A percentile compares a stretch with the other conserved stretches of the same genome.
Conservation (phyloP, 2,329 filamentous ascomycete genomes). For the Cytospora piceae region DNA sequence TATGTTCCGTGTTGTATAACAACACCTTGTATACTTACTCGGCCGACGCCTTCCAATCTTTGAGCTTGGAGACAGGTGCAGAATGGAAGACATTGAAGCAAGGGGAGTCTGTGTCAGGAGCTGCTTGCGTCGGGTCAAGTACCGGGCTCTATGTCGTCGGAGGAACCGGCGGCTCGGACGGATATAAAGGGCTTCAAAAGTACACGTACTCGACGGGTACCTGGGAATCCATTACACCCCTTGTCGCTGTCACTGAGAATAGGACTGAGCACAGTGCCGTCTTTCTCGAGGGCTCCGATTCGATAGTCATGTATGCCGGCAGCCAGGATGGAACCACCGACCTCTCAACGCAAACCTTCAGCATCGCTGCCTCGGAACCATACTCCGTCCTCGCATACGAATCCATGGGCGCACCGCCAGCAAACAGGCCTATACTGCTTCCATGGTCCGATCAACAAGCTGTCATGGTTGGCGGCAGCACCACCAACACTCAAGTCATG, state of each 20-base stretch:
- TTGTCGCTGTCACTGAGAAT: conserved; percentile 62
- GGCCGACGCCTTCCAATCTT: conserved; percentile 71
- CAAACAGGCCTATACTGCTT: conserved; percentile 71
- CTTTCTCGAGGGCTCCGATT: conserved; percentile 71
- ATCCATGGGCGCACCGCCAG: conserved; percentile 60
- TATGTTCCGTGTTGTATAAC: conserved; percentile 81
- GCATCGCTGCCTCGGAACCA: conserved; percentile 68
- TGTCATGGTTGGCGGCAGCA: conserved; percentile 74
- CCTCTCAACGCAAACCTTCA: conserved; percentile 74
- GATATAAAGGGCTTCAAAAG: conserved; percentile 77
- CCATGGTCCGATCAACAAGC: conserved; percentile 73
- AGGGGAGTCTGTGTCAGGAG: conserved; percentile 74
- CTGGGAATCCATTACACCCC: conserved; percentile 53
- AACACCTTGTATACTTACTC: conserved; percentile 87
- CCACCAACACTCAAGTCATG: conserved; percentile 69
- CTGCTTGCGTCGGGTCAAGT: conserved; percentile 69
- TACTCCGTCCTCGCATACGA: conserved; percentile 64
- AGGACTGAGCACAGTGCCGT: conserved; percentile 75
- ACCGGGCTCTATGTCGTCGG: conserved; percentile 81
- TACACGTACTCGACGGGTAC: conserved; percentile 58
- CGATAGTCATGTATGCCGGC: conserved; percentile 82
- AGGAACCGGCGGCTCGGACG: conserved; percentile 59
- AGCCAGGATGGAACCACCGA: conserved; percentile 61
- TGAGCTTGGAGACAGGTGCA: conserved; percentile 69
- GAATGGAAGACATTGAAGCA: conserved; percentile 69